Evolutionary conservation across 208 protist species (phyloP), one percentile per base, ranked within the genome.

Genomic region (Sergeia podlipaevii): DNA sequence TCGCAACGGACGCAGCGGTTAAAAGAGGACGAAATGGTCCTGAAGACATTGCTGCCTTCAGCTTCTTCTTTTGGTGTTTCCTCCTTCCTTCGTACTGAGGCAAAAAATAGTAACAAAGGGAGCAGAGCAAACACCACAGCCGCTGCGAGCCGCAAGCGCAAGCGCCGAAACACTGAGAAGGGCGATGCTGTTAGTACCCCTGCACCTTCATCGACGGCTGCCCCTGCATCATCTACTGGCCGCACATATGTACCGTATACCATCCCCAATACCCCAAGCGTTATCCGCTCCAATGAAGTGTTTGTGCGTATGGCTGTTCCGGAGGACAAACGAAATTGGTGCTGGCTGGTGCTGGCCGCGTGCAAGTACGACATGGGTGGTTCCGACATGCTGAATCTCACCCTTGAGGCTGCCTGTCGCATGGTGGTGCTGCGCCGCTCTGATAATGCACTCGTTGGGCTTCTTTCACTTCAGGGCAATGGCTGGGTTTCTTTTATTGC

Each of bases 401-500:
- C 64, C n/a, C 43, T 68, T 30, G 59, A 55, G 4, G 62, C 69
- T 0, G 34, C 51, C 6, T 74, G 62, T 47, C 68, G 70, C 36
- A 39, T 81, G 37, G 54, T 72, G 6, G 74, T 54, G 15, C 45
- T 66, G 10, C 27, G 46, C 21, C 24, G 21, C 13, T 23, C 21
- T 10, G 47, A 59, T 20, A 32, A 28, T 17, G 41, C 43, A 18
- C n/a, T 81, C 7, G 43, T 81, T 3, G 74, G 54, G 15, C 59
- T 77, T 8, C 20, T 71, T 13, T 51, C 69, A 1, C 70, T 77
- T 46, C 57, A 72, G 36, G 33, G 1, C 4, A 32, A 46, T 20
- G 74, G 74, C 15, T 81, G 74, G 70, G 47, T 81, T 38, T 48
- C 64, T 4, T 63, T 77, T 21, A 42, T 81, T 36, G 38, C 70